Evolutionary conservation across 345 rosid genomes (phyloP).

Genomic region (Acer negundo): DNA sequence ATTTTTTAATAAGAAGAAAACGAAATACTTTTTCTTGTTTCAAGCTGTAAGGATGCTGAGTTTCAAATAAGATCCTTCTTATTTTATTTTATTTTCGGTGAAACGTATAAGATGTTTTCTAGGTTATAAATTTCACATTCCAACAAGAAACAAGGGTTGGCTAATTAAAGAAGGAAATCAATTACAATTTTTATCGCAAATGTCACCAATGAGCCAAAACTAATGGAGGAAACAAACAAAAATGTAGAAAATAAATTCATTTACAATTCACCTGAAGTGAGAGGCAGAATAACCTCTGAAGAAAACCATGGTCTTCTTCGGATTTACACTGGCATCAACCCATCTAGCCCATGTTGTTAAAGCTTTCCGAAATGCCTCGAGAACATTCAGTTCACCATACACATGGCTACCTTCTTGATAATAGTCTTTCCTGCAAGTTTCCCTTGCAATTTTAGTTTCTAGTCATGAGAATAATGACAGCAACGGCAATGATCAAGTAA

Average conservation of each 20-base stretch:
- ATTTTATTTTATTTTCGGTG: background rate
- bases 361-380: slow-evolving; percentile 89
- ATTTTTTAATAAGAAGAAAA: background rate
- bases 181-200: no score
- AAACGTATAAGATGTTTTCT: no score
- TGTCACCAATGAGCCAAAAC: background rate
- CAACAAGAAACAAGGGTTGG: background rate
- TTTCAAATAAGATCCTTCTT: background rate
- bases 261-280: slow-evolving; percentile 78
- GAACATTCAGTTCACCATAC: slow-evolving; percentile 69
- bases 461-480: background rate
- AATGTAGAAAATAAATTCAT: background rate
- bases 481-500: background rate
- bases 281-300: slow-evolving; percentile 92
- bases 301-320: slow-evolving; percentile 63
- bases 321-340: slow-evolving; percentile 81
- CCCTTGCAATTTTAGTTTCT: background rate
- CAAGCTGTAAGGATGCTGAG: background rate
- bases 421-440: slow-evolving; percentile 72
- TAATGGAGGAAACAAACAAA: background rate
- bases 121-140: background rate
- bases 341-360: slow-evolving; percentile 90
- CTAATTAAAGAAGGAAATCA: no score
- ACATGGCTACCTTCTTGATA: slow-evolving; percentile 94
- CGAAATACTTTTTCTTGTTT: background rate